Evolutionary conservation across 1,139 yeast species (phyloP).

Genomic region (Debaryomyces fabryi): DNA sequence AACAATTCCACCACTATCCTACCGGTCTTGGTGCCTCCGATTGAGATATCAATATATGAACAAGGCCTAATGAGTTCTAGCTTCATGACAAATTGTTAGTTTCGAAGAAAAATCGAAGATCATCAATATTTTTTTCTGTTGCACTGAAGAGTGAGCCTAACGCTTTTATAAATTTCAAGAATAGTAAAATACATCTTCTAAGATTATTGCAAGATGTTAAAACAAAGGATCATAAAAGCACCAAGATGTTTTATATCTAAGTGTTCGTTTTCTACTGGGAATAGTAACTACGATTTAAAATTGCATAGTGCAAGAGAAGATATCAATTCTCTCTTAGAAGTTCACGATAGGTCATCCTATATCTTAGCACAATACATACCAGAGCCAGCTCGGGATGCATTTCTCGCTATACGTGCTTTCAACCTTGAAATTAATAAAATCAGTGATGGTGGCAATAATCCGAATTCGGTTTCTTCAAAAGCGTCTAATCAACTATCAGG

Average conservation of each 20-base stretch:
- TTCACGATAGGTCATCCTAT: constrained; percentile 65
- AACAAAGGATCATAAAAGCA: not conserved
- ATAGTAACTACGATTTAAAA: constrained; percentile 20
- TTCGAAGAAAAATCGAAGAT: not conserved
- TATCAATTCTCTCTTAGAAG: constrained; percentile 42
- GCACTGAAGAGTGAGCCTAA: not conserved
- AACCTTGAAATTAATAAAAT: constrained; percentile 69
- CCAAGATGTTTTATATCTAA: not conserved
- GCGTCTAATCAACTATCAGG: constrained; percentile 34
- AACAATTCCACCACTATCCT: constrained; percentile 66
- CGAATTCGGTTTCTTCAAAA: constrained; percentile 32
- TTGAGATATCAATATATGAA: constrained; percentile 61
- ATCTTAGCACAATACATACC: constrained; percentile 73
- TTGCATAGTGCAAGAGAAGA: constrained; percentile 47
- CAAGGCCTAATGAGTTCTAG: constrained; percentile 34
- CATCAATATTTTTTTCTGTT: not conserved
- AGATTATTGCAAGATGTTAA: not conserved
- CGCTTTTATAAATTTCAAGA: not conserved
- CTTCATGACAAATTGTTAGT: constrained; percentile 26
- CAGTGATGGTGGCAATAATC: constrained; percentile 46
- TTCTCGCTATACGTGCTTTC: constrained; percentile 69
- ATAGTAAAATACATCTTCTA: not conserved
- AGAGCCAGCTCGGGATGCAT: constrained; percentile 63
- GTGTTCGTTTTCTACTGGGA: constrained; percentile 10
- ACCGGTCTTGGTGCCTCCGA: constrained; percentile 53